Base-by-base conservation (phyloP, 1,139 yeast species). In the Hansenula lynferdii region DNA sequence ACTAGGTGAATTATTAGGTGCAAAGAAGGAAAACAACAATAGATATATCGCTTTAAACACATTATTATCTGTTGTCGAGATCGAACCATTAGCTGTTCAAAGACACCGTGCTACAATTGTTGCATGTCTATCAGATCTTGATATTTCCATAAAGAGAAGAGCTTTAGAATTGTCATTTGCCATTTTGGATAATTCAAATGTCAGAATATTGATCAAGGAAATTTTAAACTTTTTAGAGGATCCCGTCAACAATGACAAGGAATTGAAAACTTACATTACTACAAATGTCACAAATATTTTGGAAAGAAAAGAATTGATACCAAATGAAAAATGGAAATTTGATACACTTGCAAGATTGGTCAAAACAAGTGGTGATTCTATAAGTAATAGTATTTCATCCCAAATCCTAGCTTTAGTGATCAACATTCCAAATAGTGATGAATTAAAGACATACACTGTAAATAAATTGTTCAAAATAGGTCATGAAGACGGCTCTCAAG, bases 11-110 rank as follows among this genome's bases (percentile, higher is more conserved):
- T 86, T 94, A 56, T 65, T 94, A 45, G 69, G 83, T 16, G 80
- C 87, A 12, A 31, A 31, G 39, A 85, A 80, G 57, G 96, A 89
- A 56, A 89, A 90, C 61, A 94, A 94, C 61, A 85, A 94, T 37
- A 77, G 94, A 50, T 94, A 94, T 56, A 97, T 94, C 32, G 97
- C 97, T 0, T 74, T 94, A 47, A 92, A 92, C 60, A 80, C 96
- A 1, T 68, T 94, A 46, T 65, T 89, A 37, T 77, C 81, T 18
- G 97, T 92, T 27, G 86, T 92, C 25, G 79, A 77, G 37, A 71
- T 79, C 44, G 98, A 92, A 55, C 97, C 97, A 1, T 69, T 79
- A 41, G 97, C 97, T 0, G 97, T 94, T 15, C 97, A 92, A 62
- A 79, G 97, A 56, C 97, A 92, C 61, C 73, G 96, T 42, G 67